Base-by-base conservation (phyloP, 2,329 filamentous ascomycete species). In the Periconia sp. region DNA sequence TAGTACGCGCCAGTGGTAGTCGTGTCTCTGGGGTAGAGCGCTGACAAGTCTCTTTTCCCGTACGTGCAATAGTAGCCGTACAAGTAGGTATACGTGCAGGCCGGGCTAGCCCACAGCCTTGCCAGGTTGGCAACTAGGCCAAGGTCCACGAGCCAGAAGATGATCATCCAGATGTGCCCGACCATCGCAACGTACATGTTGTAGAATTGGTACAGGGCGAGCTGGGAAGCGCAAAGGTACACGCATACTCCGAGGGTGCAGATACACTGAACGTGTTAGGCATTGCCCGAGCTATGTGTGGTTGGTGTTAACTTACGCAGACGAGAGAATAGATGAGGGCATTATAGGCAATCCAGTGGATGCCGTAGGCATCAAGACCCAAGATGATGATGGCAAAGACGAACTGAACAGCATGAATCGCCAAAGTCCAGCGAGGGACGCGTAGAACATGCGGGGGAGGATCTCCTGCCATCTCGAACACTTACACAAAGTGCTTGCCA, bases 161-260 rank as follows among this genome's bases (percentile, higher is more conserved):
- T 46, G 39, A 78, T 58, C 21, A 78, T 72, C 43, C 78, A 71
- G 15, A 78, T 71, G 49, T 83, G 80, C 25, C 83, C 66, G 16
- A 67, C 69, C 3, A 83, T 61, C 6, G 78, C 69, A 18, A 76
- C 76, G 74, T 78, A 81, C 63, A 78, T 78, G 61, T 82, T 83
- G 63, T 77, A 81, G 15, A 70, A 54, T 2, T 61, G 60, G n/a
- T 72, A 68, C 1, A 65, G 57, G 16, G 66, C 68, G 25, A 66
- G 70, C 29, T 72, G 66, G n/a, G 75, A 71, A 12, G 76, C 63
- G 9, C 80, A 57, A 36, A 73, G 65, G 65, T 81, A 83, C 46
- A 75, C 63, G 34, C 16, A 70, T 24, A 71, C 62, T 43, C 77
- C 65, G 12, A 82, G 34, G 4, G 76, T 78, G 21, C 69, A 68